Evolutionary conservation across 164 flowering plant species (phyloP).

Genomic region (Annona squamosa): DNA sequence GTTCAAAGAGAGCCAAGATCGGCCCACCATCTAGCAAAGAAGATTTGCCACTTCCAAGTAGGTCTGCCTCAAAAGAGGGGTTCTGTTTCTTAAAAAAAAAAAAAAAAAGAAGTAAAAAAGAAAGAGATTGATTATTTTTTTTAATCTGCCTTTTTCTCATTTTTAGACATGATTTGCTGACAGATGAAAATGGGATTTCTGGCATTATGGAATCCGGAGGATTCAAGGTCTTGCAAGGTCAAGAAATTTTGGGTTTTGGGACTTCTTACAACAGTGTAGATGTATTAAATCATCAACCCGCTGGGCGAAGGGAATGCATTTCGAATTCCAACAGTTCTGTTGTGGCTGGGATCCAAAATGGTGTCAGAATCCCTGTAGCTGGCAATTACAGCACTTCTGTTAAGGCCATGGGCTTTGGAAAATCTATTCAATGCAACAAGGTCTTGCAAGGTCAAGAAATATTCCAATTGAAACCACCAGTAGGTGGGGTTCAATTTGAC

Average conservation of each 20-base stretch:
- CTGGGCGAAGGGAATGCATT: slow-evolving; percentile 33
- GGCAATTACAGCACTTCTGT: slow-evolving; percentile 19
- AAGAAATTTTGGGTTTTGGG: slow-evolving; percentile 68
- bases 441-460: slow-evolving; percentile 99
- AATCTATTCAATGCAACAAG: slow-evolving; percentile 64
- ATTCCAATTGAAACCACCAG: slow-evolving; percentile 26
- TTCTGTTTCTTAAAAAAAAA: no score
- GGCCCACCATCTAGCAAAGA: slow-evolving; percentile 38
- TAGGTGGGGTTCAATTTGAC: slow-evolving; percentile 20
- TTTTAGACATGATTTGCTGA: not conserved
- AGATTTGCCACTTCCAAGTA: slow-evolving; percentile 61
- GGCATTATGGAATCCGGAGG: slow-evolving; percentile 75
- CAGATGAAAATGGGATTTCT: slow-evolving; percentile 58
- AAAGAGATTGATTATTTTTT: not conserved
- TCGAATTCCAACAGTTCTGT: slow-evolving; percentile 27
- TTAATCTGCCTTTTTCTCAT: not conserved
- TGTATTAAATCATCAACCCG: slow-evolving; percentile 29
- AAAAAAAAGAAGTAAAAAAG: no score
- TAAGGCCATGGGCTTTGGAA: slow-evolving; percentile 46
- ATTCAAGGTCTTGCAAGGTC: slow-evolving; percentile 99
- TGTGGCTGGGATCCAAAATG: slow-evolving; percentile 27
- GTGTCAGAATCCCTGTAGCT: slow-evolving; percentile 13
- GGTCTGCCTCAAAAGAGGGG: slow-evolving; percentile 4
- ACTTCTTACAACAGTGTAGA: slow-evolving; percentile 33
- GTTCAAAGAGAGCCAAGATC: slow-evolving; percentile 62